These are phyloP conservation scores for Termitomyces sp. DNA, from an alignment of 768 basidiomycete genomes.

Conservation along the genomic window DNA sequence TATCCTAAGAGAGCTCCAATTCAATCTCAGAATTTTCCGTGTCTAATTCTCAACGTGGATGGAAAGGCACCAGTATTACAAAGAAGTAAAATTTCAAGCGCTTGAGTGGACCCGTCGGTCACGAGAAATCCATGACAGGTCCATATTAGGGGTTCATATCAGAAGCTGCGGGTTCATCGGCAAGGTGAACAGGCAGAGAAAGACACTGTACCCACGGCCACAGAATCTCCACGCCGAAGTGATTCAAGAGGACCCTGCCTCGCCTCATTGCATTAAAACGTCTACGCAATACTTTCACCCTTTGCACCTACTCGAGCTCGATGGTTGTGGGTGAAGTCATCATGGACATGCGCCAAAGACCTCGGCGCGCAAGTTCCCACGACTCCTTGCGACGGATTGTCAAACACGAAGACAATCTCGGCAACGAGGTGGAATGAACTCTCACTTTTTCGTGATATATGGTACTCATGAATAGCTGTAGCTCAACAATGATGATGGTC, in stretches of 20 bases:
- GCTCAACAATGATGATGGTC: constrained; percentile 8
- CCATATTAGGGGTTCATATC: background rate
- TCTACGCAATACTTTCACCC: background rate
- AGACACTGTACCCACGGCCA: background rate
- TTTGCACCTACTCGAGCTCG: background rate
- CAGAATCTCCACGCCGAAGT: background rate
- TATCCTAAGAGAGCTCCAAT: background rate
- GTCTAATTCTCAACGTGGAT: background rate
- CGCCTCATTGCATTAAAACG: background rate
- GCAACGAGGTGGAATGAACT: background rate
- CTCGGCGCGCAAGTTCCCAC: background rate
- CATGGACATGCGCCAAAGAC: background rate
- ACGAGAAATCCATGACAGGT: background rate
- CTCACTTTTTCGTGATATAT: background rate
- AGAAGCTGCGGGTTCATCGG: constrained; percentile 1
- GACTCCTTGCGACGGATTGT: background rate
- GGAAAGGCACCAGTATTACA: background rate
- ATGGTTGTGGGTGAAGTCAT: background rate
- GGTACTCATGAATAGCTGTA: background rate
- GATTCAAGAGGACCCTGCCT: background rate
- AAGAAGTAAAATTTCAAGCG: background rate
- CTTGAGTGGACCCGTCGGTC: background rate
- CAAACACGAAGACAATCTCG: background rate
- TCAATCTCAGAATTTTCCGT: background rate
- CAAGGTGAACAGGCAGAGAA: background rate